Conservation (phyloP, 257 asterid species). For the Petunia secreta region DNA sequence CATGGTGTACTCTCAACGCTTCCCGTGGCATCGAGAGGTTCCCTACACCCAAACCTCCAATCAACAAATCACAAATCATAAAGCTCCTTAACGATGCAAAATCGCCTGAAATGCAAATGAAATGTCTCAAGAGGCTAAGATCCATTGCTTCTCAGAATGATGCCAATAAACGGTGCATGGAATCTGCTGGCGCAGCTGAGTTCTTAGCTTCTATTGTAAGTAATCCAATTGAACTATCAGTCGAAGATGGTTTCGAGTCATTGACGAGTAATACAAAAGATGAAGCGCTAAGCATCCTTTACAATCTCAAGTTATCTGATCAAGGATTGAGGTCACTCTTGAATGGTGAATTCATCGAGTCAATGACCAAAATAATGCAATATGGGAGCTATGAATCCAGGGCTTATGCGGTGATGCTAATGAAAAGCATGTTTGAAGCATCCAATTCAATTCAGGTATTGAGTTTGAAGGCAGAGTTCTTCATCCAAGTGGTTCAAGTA, state of each 20-base stretch:
- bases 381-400: constrained; percentile 65
- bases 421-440: constrained; percentile 47
- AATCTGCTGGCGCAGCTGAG: constrained; percentile 55
- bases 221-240: constrained; percentile 23
- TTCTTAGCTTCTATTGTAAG: constrained; percentile 56
- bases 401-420: constrained; percentile 54
- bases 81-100: constrained; percentile 54
- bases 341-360: constrained; percentile 43
- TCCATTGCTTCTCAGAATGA: constrained; percentile 65
- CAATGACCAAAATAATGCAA: constrained; percentile 51
- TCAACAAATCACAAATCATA: constrained; percentile 51
- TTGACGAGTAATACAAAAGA: constrained; percentile 34
- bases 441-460: constrained; percentile 44
- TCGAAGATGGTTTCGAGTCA: constrained; percentile 29
- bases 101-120: constrained; percentile 41
- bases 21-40: constrained; percentile 60
- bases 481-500: constrained; percentile 47
- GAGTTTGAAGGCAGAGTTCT: constrained; percentile 38
- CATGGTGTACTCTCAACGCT: constrained; percentile 81
- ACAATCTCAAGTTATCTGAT: constrained; percentile 59
- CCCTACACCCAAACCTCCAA: constrained; percentile 80
- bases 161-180: constrained; percentile 65
- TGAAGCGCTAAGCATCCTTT: constrained; percentile 62
- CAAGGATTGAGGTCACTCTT: constrained; percentile 42
- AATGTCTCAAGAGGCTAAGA: constrained; percentile 49